A percentile compares a stretch with the other conserved stretches of the same genome.
Evolutionary conservation across 2,329 filamentous ascomycete species (phyloP).

Genomic region (Dissoconium aciculare): DNA sequence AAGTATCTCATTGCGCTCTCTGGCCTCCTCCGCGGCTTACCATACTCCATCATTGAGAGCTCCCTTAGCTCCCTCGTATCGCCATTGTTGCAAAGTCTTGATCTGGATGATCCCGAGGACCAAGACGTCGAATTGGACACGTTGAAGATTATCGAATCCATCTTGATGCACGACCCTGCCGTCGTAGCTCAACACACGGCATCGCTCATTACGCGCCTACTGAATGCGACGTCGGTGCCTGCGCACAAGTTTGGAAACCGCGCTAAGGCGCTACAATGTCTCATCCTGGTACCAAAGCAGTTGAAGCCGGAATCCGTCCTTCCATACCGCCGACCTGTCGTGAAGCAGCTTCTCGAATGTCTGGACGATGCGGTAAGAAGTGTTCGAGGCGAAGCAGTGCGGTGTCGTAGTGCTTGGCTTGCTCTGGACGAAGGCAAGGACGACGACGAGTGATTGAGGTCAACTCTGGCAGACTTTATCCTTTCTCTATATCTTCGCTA

Average conservation of each 20-base stretch:
- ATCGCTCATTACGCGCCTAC: slow-evolving; percentile 41
- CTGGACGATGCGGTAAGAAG: slow-evolving; percentile 49
- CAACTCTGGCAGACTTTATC: no score
- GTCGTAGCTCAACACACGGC: slow-evolving; percentile 41
- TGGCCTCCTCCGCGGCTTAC: slow-evolving; percentile 44
- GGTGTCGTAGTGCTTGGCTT: slow-evolving; percentile 46
- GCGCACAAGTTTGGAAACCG: slow-evolving; percentile 30
- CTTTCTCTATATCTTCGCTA: no score
- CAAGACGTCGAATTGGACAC: slow-evolving; percentile 45
- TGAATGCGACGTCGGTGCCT: slow-evolving; percentile 28
- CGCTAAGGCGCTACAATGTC: slow-evolving; percentile 33
- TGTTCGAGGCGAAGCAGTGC: slow-evolving; percentile 48
- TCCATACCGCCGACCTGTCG: slow-evolving; percentile 41
- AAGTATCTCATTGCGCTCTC: slow-evolving; percentile 50
- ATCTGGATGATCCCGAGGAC: slow-evolving; percentile 29
- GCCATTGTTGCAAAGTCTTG: slow-evolving; percentile 48
- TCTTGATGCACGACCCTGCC: slow-evolving; percentile 43
- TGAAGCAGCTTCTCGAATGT: slow-evolving; percentile 38
- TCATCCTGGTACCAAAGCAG: slow-evolving; percentile 34
- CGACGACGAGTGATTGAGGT: slow-evolving; percentile 34
- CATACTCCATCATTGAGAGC: slow-evolving; percentile 44
- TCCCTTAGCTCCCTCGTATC: slow-evolving; percentile 44
- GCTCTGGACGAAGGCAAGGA: slow-evolving; percentile 42
- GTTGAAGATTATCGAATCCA: slow-evolving; percentile 42
- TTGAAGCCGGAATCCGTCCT: slow-evolving; percentile 39